Evolutionary conservation across 768 basidiomycete species (phyloP), one percentile per base, ranked within the genome.

Genomic region (Trametes cingulata): DNA sequence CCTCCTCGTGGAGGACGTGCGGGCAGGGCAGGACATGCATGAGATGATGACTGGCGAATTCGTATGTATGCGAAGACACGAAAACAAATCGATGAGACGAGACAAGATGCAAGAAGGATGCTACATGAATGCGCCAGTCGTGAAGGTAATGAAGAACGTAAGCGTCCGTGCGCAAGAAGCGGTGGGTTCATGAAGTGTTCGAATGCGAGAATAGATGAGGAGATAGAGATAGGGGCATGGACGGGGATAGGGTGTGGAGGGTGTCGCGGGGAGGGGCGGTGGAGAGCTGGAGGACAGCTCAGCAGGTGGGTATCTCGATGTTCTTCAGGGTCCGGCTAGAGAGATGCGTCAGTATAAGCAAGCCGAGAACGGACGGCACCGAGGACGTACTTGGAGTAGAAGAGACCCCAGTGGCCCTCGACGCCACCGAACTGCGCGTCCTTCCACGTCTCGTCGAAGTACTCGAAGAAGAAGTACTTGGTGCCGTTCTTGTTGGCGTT

Each of bases 401-500:
- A 88, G 35, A 90, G 58, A 48, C 89, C 89, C 89, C 88, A 88
- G 67, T 77, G 82, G 47, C 77, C 80, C 61, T 88, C 93, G 42
- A 95, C 93, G 62, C 93, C 93, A 64, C 93, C 93, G 65, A 83
- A 95, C 69, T 80, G 69, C 1, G 63, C 68, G 66, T 83, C 82
- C 84, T 87, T 54, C 25, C 60, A 53, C 33, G 77, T 73, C 72
- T 94, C 90, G 68, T 95, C 93, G 61, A 83, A 85, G 69, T 78
- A 86, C 81, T 90, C 90, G 60, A 93, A 93, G 78, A 84, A 95
- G 82, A 94, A 97, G 76, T 96, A 96, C 15, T 83, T 78, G 0
- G 91, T 94, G 13, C 83, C 82, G 62, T 94, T 94, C 17, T 72
- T 61, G 71, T 94, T 97, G 0, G 95, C 90, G 69, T 85, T 81